phyloP scores from a whole-genome alignment of 2,329 filamentous ascomycete species.

The Mycosphaerella sp. region DNA sequence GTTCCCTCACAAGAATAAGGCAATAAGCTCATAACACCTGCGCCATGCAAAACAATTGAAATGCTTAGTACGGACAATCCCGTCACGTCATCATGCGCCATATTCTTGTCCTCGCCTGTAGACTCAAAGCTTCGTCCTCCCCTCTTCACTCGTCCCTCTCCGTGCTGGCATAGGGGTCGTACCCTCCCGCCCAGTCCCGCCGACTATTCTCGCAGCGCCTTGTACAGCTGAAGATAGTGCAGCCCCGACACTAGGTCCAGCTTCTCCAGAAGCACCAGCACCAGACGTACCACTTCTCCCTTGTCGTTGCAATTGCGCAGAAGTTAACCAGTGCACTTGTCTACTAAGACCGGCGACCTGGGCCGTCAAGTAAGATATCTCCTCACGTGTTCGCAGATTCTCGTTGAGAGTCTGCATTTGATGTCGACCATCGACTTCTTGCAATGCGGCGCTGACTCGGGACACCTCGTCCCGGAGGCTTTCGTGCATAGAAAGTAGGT shows the following conservation, averaged over 20 bases:
- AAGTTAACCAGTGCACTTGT: constrained; percentile 59
- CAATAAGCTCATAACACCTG: not conserved
- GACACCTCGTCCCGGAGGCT: constrained; percentile 54
- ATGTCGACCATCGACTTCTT: constrained; percentile 55
- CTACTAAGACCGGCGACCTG: constrained; percentile 54
- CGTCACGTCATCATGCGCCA: not conserved
- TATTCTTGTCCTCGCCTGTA: not conserved
- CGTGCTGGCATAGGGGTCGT: constrained; percentile 20
- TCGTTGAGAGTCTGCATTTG: constrained; percentile 60
- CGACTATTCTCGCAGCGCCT: constrained; percentile 28
- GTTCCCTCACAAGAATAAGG: not conserved
- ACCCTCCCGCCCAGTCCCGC: constrained; percentile 13
- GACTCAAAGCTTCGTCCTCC: constrained; percentile 33
- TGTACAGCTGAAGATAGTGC: constrained; percentile 29
- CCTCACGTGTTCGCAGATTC: constrained; percentile 55
- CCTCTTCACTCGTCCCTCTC: constrained; percentile 33
- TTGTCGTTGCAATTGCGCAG: constrained; percentile 47
- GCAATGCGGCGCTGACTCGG: constrained; percentile 50
- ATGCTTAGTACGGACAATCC: not conserved
- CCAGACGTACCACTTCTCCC: constrained; percentile 18
- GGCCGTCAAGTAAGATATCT: constrained; percentile 56
- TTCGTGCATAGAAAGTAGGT: constrained; percentile 57
- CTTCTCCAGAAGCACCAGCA: constrained; percentile 10
- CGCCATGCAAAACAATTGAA: not conserved
- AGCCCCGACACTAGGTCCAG: constrained; percentile 25